Evolutionary conservation across 208 protist genomes (phyloP).

Genomic region (Acanthamoeba royreba): DNA sequence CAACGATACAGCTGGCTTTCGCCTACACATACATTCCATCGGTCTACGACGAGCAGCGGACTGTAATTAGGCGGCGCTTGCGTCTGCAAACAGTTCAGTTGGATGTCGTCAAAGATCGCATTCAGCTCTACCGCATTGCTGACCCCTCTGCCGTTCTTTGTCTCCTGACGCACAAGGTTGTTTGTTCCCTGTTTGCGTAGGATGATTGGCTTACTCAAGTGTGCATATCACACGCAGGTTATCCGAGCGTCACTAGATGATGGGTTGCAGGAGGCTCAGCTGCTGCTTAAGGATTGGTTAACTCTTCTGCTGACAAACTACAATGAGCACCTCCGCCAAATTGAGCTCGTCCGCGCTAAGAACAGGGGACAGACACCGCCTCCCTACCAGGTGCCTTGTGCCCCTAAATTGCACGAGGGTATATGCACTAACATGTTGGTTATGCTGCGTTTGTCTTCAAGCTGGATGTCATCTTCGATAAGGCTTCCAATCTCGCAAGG

Average conservation of each 20-base stretch:
- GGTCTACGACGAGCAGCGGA: background rate
- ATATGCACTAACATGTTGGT: background rate
- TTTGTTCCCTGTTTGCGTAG: background rate
- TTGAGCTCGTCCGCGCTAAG: background rate
- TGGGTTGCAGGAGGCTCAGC: background rate
- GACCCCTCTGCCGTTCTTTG: background rate
- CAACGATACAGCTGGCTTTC: constrained; percentile 35
- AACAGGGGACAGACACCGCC: background rate
- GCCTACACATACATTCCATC: constrained; percentile 43
- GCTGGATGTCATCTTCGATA: background rate
- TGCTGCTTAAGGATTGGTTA: constrained; percentile 41
- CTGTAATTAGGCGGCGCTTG: background rate
- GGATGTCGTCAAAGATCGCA: background rate
- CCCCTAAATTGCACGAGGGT: background rate
- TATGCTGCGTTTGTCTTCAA: background rate
- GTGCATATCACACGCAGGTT: background rate
- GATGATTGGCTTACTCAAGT: background rate
- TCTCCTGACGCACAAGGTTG: constrained; percentile 44
- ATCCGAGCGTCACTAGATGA: constrained; percentile 34
- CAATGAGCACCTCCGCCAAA: background rate
- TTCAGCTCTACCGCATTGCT: background rate
- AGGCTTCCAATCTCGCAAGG: background rate
- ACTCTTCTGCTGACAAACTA: background rate
- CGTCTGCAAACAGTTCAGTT: constrained; percentile 20
- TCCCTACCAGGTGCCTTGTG: background rate